Percentiles rank a stretch among this genome's conserved stretches.
phyloP scores from a whole-genome alignment of 1,284 basidiomycete species.

The Phellopilus nigrolimitatus region DNA sequence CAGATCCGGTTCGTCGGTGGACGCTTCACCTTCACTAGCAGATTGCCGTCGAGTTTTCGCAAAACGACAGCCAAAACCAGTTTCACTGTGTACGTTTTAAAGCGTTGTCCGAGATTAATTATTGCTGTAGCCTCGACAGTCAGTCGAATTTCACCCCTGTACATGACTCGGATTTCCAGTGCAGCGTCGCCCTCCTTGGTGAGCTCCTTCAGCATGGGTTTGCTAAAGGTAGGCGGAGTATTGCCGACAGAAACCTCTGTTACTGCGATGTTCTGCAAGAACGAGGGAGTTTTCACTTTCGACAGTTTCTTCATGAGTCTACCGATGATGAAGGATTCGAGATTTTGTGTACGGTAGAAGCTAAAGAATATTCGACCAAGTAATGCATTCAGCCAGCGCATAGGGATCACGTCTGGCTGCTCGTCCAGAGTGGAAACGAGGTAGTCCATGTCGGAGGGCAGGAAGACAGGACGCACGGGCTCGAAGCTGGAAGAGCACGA shows the following conservation, averaged over 20 bases:
- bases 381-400: slow-evolving; percentile 95
- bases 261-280: slow-evolving; percentile 83
- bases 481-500: slow-evolving; percentile 50
- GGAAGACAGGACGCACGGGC: slow-evolving; percentile 64
- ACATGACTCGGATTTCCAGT: slow-evolving; percentile 79
- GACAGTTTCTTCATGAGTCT: slow-evolving; percentile 91
- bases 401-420: slow-evolving; percentile 91
- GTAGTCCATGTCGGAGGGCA: slow-evolving; percentile 74
- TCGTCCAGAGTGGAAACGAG: slow-evolving; percentile 85
- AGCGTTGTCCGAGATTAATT: slow-evolving; percentile 74
- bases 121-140: slow-evolving; percentile 87
- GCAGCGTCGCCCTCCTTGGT: slow-evolving; percentile 89
- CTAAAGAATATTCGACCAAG: slow-evolving; percentile 91
- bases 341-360: slow-evolving; percentile 76
- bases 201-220: slow-evolving; percentile 96
- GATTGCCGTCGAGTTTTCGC: slow-evolving; percentile 85
- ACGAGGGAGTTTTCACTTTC: slow-evolving; percentile 84
- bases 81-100: slow-evolving; percentile 87
- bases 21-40: slow-evolving; percentile 88
- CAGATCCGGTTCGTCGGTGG: slow-evolving; percentile 95
- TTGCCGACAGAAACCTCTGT: slow-evolving; percentile 88
- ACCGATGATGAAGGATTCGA: slow-evolving; percentile 83
- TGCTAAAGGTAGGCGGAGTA: slow-evolving; percentile 78
- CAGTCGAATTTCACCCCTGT: slow-evolving; percentile 85
- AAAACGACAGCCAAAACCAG: slow-evolving; percentile 85